These are phyloP conservation scores for Trichoderma reesei DNA, from an alignment of 495 filamentous ascomycete genomes.

Conservation along the genomic window DNA sequence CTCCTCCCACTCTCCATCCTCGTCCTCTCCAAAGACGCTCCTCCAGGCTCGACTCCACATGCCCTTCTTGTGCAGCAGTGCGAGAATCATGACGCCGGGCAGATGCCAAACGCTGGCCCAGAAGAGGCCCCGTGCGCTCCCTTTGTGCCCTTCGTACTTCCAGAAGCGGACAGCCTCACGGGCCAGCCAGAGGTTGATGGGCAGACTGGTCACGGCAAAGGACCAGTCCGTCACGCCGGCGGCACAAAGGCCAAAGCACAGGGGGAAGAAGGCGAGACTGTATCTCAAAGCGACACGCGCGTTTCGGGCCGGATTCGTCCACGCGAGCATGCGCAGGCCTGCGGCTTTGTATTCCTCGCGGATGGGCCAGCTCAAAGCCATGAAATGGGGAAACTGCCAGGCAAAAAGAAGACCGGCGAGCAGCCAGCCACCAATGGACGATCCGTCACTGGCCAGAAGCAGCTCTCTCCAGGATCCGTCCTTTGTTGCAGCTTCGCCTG, in stretches of 20 bases:
- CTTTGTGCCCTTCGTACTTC: slow-evolving; percentile 64
- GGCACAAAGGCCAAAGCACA: slow-evolving; percentile 75
- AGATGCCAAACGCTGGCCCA: slow-evolving; percentile 98
- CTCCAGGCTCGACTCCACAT: slow-evolving; percentile 81
- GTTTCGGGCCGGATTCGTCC: slow-evolving; percentile 77
- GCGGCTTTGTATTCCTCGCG: slow-evolving; percentile 81
- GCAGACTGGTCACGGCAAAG: slow-evolving; percentile 69
- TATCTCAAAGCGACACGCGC: slow-evolving; percentile 81
- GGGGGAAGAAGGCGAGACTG: slow-evolving; percentile 75
- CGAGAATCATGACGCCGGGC: slow-evolving; percentile 81
- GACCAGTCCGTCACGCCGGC: slow-evolving; percentile 76
- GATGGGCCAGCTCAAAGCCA: slow-evolving; percentile 78
- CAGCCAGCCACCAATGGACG: slow-evolving; percentile 77
- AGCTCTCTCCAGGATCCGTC: slow-evolving; percentile 67
- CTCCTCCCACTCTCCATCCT: slow-evolving; percentile 34
- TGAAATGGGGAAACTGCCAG: slow-evolving; percentile 99
- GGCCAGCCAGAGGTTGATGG: slow-evolving; percentile 81
- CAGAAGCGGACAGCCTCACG: slow-evolving; percentile 77
- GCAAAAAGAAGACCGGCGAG: slow-evolving; percentile 76
- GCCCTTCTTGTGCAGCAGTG: slow-evolving; percentile 89
- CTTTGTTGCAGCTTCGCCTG: slow-evolving; percentile 73
- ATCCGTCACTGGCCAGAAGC: slow-evolving; percentile 40
- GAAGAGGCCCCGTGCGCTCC: slow-evolving; percentile 77
- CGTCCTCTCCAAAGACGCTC: slow-evolving; percentile 49
- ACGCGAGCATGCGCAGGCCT: slow-evolving; percentile 84